These are phyloP conservation scores for Paracoccidioides lutzii DNA, from an alignment of 2,329 filamentous ascomycete species.

Conservation along the genomic window DNA sequence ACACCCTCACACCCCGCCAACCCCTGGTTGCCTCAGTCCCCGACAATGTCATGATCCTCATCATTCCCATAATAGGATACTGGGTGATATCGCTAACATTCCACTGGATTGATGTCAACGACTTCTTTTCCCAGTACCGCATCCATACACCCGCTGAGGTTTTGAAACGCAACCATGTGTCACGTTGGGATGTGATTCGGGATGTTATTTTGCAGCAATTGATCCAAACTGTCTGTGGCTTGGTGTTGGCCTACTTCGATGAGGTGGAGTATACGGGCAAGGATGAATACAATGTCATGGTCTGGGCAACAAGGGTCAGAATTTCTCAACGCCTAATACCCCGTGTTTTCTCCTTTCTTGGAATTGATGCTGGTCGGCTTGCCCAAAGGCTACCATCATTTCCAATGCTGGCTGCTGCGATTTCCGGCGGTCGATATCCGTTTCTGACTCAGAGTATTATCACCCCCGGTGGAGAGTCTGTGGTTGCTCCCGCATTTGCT, in stretches of 20 bases:
- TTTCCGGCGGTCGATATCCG: conserved; percentile 74
- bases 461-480: conserved; percentile 36
- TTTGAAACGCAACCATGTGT: conserved; percentile 70
- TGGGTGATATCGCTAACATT: conserved; percentile 79
- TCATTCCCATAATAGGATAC: conserved; percentile 71
- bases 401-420: conserved; percentile 58
- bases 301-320: conserved; percentile 76
- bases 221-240: conserved; percentile 65
- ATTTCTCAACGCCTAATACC: conserved; percentile 69
- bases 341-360: conserved; percentile 53
- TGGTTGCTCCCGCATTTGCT: conserved; percentile 58
- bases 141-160: conserved; percentile 92
- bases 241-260: conserved; percentile 58
- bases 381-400: conserved; percentile 62
- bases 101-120: conserved; percentile 72
- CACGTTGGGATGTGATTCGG: conserved; percentile 70
- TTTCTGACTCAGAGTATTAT: conserved; percentile 49
- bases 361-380: conserved; percentile 61
- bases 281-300: conserved; percentile 73
- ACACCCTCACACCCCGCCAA: conserved; percentile 55
- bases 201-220: conserved; percentile 88
- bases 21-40: conserved; percentile 65
- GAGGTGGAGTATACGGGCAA: conserved; percentile 60
- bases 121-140: conserved; percentile 80
- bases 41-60: conserved; percentile 65